Percentiles rank a stretch among this genome's conserved stretches.
phyloP scores from a whole-genome alignment of 2,329 filamentous ascomycete species.

The Nigrospora osmanthi region DNA sequence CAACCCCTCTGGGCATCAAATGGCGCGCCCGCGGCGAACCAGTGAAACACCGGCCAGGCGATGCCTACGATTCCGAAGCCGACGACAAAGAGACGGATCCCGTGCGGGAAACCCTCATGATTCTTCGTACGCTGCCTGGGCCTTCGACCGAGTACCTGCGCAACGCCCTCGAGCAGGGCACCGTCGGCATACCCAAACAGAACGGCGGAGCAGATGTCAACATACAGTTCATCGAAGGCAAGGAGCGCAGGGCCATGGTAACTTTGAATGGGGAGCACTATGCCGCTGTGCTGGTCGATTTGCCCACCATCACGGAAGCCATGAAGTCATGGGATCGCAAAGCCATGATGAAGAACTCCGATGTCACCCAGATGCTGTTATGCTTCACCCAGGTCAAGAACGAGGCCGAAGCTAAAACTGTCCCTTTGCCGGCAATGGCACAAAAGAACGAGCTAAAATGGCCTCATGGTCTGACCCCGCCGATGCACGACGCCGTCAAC shows the following conservation, averaged over 20 bases:
- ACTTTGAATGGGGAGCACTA: conserved; percentile 63
- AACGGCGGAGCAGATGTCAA: conserved; percentile 69
- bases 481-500: conserved; percentile 78
- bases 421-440: conserved; percentile 64
- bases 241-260: conserved; percentile 66
- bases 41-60: conserved; percentile 65
- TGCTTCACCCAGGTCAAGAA: conserved; percentile 62
- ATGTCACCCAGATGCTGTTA: conserved; percentile 83
- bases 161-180: conserved; percentile 66
- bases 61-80: conserved; percentile 94
- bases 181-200: conserved; percentile 57
- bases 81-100: conserved; percentile 86
- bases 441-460: conserved; percentile 59
- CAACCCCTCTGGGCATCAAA: conserved; percentile 35
- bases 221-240: conserved; percentile 71
- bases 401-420: conserved; percentile 58
- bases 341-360: conserved; percentile 80
- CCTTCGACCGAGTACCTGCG: conserved; percentile 79
- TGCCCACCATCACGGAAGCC: conserved; percentile 80
- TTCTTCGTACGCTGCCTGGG: conserved; percentile 82
- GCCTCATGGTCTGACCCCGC: conserved; percentile 80
- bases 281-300: conserved; percentile 71
- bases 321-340: conserved; percentile 94
- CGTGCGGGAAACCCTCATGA: conserved; percentile 79
- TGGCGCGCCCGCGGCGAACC: conserved; percentile 61